Conservation (phyloP, 345 rosid genomes). For the Moringa oleifera region DNA sequence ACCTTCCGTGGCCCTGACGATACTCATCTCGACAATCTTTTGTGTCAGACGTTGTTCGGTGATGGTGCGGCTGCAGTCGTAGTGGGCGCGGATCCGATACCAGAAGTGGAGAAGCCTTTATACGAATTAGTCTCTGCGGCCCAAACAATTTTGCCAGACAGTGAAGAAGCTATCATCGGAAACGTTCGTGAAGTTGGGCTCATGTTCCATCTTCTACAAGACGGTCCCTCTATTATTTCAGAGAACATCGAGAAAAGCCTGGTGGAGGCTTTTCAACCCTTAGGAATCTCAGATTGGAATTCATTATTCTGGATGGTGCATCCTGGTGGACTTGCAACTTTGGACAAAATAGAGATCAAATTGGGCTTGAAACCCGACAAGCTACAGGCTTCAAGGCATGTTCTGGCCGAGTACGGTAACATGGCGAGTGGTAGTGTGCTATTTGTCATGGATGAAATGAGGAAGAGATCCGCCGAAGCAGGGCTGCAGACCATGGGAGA, state of each 20-base stretch:
- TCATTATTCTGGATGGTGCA: constrained; percentile 48
- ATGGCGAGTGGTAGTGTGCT: constrained; percentile 40
- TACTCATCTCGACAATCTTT: constrained; percentile 34
- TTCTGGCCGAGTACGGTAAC: constrained; percentile 40
- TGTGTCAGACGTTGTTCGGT: constrained; percentile 46
- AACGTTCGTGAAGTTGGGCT: constrained; percentile 47
- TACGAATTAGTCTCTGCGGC: constrained; percentile 36
- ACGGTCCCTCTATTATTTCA: constrained; percentile 36
- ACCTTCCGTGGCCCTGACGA: constrained; percentile 49
- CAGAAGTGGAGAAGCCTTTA: constrained; percentile 27
- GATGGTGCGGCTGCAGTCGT: constrained; percentile 46
- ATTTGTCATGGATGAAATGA: constrained; percentile 44
- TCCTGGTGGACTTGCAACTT: constrained; percentile 48
- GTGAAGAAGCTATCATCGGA: constrained; percentile 46
- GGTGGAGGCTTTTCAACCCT: constrained; percentile 32
- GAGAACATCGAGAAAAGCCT: constrained; percentile 34
- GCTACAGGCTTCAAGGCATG: constrained; percentile 27
- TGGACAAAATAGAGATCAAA: constrained; percentile 36
- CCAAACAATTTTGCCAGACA: constrained; percentile 41
- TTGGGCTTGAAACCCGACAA: constrained; percentile 34
- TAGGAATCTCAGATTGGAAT: constrained; percentile 51
- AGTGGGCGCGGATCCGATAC: constrained; percentile 43
- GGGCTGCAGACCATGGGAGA: constrained; percentile 37
- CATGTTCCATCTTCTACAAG: constrained; percentile 37
- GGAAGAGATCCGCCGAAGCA: constrained; percentile 29